phyloP scores from a whole-genome alignment of 2,329 filamentous ascomycete species.

The Juglanconis oblonga region DNA sequence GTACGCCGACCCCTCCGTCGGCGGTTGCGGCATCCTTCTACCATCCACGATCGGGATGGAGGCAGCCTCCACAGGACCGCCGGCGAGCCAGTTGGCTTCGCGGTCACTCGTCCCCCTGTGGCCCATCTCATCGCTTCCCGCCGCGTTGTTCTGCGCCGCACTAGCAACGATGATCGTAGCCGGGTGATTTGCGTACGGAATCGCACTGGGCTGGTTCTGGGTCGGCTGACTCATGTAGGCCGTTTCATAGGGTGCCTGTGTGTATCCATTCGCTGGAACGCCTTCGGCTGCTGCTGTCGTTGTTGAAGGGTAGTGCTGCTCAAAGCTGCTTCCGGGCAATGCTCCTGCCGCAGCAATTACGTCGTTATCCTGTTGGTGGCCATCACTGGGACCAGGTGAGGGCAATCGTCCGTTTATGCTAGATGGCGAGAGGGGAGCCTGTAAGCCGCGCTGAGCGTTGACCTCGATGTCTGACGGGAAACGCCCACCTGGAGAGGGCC shows the following conservation, averaged over 20 bases:
- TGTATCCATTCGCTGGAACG: conserved; percentile 9
- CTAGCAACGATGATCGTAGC: conserved; percentile 1
- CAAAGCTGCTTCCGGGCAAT: conserved; percentile 45
- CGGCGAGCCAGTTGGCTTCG: not conserved
- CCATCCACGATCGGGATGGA: not conserved
- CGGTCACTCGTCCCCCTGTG: conserved; percentile 2
- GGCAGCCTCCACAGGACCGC: not conserved
- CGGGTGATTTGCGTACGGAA: conserved; percentile 10
- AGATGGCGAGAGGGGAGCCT: conserved; percentile 74
- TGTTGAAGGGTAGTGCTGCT: conserved; percentile 29
- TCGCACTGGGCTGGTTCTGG: conserved; percentile 6
- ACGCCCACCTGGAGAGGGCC: conserved; percentile 88
- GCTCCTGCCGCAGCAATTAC: conserved; percentile 57
- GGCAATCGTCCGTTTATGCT: conserved; percentile 64
- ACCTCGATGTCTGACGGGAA: conserved; percentile 94
- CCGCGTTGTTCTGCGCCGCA: not conserved
- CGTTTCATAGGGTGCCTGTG: not conserved
- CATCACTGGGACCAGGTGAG: conserved; percentile 39
- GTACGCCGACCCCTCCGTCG: not conserved
- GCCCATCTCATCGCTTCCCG: not conserved
- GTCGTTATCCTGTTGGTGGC: conserved; percentile 46
- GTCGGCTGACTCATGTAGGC: not conserved
- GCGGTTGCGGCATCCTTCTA: not conserved
- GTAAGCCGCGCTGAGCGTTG: conserved; percentile 73
- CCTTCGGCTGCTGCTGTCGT: conserved; percentile 3